Evolutionary conservation across 2,329 filamentous ascomycete genomes (phyloP).

Genomic region (Chrysosporium keratinophilum): DNA sequence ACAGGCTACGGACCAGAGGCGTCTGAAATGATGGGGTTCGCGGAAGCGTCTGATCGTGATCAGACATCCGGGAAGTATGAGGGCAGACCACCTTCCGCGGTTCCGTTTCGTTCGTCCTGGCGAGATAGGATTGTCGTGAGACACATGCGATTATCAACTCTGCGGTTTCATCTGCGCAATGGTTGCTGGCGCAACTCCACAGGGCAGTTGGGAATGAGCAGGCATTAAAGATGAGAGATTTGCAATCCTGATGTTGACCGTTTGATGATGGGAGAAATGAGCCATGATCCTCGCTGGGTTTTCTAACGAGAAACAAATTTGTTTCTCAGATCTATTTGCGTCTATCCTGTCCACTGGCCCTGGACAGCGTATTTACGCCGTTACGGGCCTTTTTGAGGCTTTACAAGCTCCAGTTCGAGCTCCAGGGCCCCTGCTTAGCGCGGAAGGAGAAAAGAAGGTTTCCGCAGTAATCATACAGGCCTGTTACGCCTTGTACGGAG

Average conservation of each 20-base stretch:
- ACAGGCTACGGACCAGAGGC: background rate
- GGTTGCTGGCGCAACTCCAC: background rate
- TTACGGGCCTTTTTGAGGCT: background rate
- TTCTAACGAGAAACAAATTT: background rate
- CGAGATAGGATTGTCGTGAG: constrained; percentile 2
- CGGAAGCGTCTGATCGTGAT: background rate
- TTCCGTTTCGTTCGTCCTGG: background rate
- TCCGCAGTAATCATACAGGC: background rate
- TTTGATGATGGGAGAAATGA: background rate
- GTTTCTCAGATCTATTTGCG: background rate
- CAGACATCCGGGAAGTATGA: background rate
- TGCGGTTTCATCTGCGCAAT: background rate
- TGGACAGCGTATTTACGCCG: background rate
- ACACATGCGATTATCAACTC: background rate
- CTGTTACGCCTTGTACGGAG: background rate
- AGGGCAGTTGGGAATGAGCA: background rate
- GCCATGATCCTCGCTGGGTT: background rate
- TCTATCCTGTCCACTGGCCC: no score
- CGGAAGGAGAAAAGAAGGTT: background rate
- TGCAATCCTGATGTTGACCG: background rate
- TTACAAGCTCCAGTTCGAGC: background rate
- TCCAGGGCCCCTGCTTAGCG: background rate
- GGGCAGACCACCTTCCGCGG: background rate
- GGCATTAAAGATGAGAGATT: background rate
- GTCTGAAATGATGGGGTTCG: no score